Evolutionary conservation across 2,329 filamentous ascomycete genomes (phyloP).

Genomic region (Fonsecaea multimorphosa): DNA sequence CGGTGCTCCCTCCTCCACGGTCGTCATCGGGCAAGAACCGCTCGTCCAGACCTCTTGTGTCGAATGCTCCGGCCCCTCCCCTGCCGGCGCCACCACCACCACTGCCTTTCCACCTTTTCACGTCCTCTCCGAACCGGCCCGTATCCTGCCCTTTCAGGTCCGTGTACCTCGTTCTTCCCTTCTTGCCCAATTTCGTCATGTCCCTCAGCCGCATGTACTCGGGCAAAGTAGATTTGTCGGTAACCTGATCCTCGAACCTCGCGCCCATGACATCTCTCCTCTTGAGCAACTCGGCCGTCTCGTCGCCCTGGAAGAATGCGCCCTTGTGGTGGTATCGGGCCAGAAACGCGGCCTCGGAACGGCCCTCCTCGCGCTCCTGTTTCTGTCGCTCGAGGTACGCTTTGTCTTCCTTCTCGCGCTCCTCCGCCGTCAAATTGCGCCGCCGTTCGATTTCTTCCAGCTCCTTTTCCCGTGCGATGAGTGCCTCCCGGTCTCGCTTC

Average conservation of each 20-base stretch:
- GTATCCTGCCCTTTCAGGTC: slow-evolving; percentile 92
- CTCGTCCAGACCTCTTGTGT: slow-evolving; percentile 52
- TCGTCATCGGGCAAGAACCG: slow-evolving; percentile 54
- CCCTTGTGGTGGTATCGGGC: slow-evolving; percentile 97
- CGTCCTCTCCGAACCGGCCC: slow-evolving; percentile 73
- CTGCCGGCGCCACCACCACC: slow-evolving; percentile 33
- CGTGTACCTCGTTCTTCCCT: slow-evolving; percentile 86
- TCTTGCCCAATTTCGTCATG: slow-evolving; percentile 90
- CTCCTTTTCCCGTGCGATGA: slow-evolving; percentile 83
- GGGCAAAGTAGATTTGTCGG: slow-evolving; percentile 80
- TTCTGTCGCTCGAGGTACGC: slow-evolving; percentile 77
- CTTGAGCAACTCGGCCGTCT: slow-evolving; percentile 74
- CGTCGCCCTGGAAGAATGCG: slow-evolving; percentile 89
- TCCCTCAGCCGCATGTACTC: slow-evolving; percentile 92
- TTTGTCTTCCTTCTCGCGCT: slow-evolving; percentile 83
- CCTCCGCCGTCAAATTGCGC: slow-evolving; percentile 82
- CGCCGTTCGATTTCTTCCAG: slow-evolving; percentile 87
- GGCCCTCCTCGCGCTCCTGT: slow-evolving; percentile 73
- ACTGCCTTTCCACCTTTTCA: slow-evolving; percentile 48
- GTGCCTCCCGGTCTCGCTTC: slow-evolving; percentile 81
- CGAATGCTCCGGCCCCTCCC: slow-evolving; percentile 40
- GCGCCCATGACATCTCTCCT: slow-evolving; percentile 85
- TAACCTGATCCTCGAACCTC: slow-evolving; percentile 80
- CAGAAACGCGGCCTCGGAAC: slow-evolving; percentile 86
- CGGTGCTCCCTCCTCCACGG: slow-evolving; percentile 43